Base-by-base conservation (phyloP, 1,284 basidiomycete species). In the Cutaneotrichosporon spelunceum region DNA sequence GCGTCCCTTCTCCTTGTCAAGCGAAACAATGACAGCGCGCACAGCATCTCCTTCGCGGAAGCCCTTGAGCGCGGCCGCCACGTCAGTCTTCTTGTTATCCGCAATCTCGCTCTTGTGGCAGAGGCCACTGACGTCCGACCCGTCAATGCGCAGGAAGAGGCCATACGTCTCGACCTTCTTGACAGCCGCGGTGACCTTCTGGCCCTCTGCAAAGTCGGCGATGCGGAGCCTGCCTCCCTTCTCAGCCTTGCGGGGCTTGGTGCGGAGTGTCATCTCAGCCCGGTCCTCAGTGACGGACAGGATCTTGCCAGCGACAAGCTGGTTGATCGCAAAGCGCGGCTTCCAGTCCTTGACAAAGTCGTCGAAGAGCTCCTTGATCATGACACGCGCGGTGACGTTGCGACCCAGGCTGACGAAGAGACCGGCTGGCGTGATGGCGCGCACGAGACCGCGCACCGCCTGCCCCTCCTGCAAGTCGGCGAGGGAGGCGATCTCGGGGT, bases 281-380 rank as follows among this genome's bases (percentile, higher is more conserved):
- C 91, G 88, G 68, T 88, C 89, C 56, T 82, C 84, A 56, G 85
- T 82, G 64, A 91, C 80, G 61, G 90, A 87, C 29, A 91, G 78
- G 70, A 98, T 86, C 60, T 89, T 87, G 57, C 93, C 94, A 62
- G 86, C 86, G 21, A 98, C 92, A 4, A 97, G 78, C 72, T 97
- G 92, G 68, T 91, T 88, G 48, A 84, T 81, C 61, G 85, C 81
- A 78, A 98, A 98, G 5, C 83, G 84, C 36, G 83, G 80, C 79
- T 94, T 89, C 94, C 95, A 99, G 57, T 98, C 94, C 78, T 97
- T 95, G 68, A 96, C 86, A 76, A 86, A 96, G 73, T 91, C 87
- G 76, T 94, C 89, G 75, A 95, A 91, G 33, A 96, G 83, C 79
- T 97, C 92, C 75, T 86, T 88, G 75, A 98, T 98, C 79, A 95